Conservation (phyloP, 345 rosid genomes). For the Stellera chamaejasme region DNA sequence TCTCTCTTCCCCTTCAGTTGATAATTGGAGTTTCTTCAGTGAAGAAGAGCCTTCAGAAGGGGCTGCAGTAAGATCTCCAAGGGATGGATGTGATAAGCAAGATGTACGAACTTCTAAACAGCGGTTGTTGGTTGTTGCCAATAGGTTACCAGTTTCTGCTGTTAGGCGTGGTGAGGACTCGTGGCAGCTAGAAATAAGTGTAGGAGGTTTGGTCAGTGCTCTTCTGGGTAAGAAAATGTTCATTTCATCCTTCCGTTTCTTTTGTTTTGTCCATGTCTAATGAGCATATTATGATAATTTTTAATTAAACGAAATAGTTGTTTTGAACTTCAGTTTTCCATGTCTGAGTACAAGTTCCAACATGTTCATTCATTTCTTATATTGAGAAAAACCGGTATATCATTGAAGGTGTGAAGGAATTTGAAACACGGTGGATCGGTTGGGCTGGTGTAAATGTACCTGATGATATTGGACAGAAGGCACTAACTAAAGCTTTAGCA, state of each 20-base stretch:
- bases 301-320: not conserved
- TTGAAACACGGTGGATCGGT: conserved; percentile 59
- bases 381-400: conserved; percentile 4
- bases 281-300: not conserved
- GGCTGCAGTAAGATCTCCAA: conserved; percentile 6
- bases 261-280: conserved; percentile 1
- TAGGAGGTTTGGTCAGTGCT: conserved; percentile 51
- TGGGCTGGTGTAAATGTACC: conserved; percentile 63
- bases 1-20: conserved; percentile 15
- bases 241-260: not conserved
- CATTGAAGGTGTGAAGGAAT: conserved; percentile 44
- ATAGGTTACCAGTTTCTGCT: conserved; percentile 53
- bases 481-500: conserved; percentile 42
- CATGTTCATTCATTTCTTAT: not conserved
- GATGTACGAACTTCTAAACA: conserved; percentile 33
- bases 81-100: conserved; percentile 20
- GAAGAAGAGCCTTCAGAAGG: conserved; percentile 22
- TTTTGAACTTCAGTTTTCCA: not conserved
- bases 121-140: conserved; percentile 50
- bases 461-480: conserved; percentile 39
- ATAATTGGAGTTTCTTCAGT: conserved; percentile 13
- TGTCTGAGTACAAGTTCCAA: not conserved
- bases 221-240: conserved; percentile 31
- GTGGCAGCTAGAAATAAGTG: conserved; percentile 51
- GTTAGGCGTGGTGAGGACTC: conserved; percentile 32